Evolutionary conservation across 148 eudicot genomes (phyloP).

Genomic region (Heliosperma pusillum): DNA sequence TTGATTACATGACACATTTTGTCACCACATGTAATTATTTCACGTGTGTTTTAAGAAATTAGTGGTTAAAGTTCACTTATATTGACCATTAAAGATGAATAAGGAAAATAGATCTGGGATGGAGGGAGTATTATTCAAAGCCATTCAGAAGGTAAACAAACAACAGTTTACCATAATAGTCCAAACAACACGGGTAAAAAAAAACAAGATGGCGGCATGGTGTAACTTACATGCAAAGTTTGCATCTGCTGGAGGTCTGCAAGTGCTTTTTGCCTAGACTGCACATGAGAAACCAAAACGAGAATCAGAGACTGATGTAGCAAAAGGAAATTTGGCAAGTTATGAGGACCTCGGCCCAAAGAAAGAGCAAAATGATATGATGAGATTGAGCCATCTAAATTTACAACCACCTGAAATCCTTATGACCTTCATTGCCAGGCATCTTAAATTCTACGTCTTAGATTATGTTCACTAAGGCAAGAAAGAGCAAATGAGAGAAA

Average conservation of each 20-base stretch:
- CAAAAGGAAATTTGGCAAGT: background rate
- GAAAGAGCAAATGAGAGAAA: background rate
- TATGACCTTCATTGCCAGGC: background rate
- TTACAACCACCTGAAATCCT: background rate
- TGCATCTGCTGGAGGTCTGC: constrained; percentile 67
- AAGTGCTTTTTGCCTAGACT: constrained; percentile 84
- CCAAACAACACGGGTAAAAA: background rate
- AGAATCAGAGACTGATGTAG: background rate
- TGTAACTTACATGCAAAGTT: constrained; percentile 60
- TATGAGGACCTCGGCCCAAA: background rate
- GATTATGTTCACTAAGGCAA: background rate
- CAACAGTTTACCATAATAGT: background rate
- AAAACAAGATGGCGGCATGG: background rate
- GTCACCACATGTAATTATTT: too few species aligned
- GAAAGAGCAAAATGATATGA: background rate
- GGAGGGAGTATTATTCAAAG: background rate
- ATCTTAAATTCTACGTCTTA: background rate
- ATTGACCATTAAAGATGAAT: background rate
- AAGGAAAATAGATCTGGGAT: background rate
- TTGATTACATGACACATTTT: too few species aligned
- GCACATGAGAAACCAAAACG: constrained; percentile 29
- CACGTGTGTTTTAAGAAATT: background rate
- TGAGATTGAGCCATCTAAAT: background rate
- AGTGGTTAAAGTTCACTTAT: background rate
- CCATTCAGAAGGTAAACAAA: background rate